These are phyloP conservation scores for Medicago truncatula DNA, from an alignment of 306 rosid genomes.

Conservation along the genomic window MtrunA17r5.0-ANR NC_053046.1:33783501-33784000, in stretches of 20 bases:
- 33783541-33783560: neutral
- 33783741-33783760: conserved; percentile 38
- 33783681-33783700: conserved; percentile 14
- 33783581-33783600: conserved; percentile 23
- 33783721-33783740: conserved; percentile 28
- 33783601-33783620: conserved; percentile 41
- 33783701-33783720: conserved; percentile 9
- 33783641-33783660: conserved; percentile 35
- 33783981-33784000: conserved; percentile 64
- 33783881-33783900: conserved; percentile 46
- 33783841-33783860: neutral
- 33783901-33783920: conserved; percentile 65
- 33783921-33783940: conserved; percentile 65
- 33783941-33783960: conserved; percentile 53
- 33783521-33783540: neutral
- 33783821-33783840: neutral
- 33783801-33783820: conserved; percentile 34
- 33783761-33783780: conserved; percentile 26
- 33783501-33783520: neutral
- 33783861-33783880: conserved; percentile 40
- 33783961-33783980: conserved; percentile 59
- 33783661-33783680: conserved; percentile 32
- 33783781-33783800: conserved; percentile 38
- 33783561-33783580: neutral
- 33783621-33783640: conserved; percentile 35